Conservation (phyloP, 1,284 basidiomycete genomes). For the Ganoderma lingzhi region DNA sequence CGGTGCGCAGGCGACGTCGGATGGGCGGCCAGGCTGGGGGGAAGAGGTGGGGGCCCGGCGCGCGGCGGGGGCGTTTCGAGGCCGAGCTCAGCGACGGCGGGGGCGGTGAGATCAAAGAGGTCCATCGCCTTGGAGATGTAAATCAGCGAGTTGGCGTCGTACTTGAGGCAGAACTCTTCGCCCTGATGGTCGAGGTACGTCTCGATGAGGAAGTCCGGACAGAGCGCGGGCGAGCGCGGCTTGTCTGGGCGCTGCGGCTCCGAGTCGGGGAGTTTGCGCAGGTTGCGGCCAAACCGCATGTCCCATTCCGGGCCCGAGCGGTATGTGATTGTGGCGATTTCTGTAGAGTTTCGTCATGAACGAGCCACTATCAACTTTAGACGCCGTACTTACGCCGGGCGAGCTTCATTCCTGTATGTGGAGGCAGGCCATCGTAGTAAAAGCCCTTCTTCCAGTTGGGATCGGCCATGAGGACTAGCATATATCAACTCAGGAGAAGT, state of each 20-base stretch:
- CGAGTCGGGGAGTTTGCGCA: conserved; percentile 54
- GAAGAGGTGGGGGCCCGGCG: conserved; percentile 36
- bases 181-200: conserved; percentile 99
- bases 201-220: conserved; percentile 98
- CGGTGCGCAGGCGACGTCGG: conserved; percentile 37
- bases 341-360: conserved; percentile 48
- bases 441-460: conserved; percentile 99
- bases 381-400: conserved; percentile 79
- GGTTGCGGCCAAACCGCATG: conserved; percentile 88
- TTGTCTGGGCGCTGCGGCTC: conserved; percentile 41
- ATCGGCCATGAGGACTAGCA: conserved; percentile 94
- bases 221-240: conserved; percentile 76
- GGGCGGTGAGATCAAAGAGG: conserved; percentile 93
- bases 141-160: conserved; percentile 98
- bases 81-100: conserved; percentile 77
- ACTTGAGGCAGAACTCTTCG: conserved; percentile 97
- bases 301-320: conserved; percentile 99
- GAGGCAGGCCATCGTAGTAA: conserved; percentile 95
- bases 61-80: conserved; percentile 47
- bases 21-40: conserved; percentile 39
- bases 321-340: conserved; percentile 99
- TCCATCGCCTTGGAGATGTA: conserved; percentile 99
- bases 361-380: not conserved
- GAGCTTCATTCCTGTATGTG: conserved; percentile 98
- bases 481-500: conserved; percentile 18